Evolutionary conservation across 495 filamentous ascomycete species (phyloP).

Genomic region (Jackrogersella multiformis): DNA sequence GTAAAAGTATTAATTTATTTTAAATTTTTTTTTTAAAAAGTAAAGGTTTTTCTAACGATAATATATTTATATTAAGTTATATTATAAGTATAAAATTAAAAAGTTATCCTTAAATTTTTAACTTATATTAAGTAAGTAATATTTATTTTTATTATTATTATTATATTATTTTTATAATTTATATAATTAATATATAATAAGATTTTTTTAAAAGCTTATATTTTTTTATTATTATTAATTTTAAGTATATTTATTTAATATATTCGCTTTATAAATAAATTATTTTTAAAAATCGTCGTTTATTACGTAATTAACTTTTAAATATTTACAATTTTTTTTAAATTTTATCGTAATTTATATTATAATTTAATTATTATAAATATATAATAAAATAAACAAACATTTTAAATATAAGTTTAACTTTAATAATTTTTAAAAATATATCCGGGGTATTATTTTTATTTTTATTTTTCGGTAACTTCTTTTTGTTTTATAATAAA

Average conservation of each 20-base stretch:
- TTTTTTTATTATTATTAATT: background rate
- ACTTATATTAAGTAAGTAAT: background rate
- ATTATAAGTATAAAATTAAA: background rate
- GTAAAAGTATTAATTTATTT: background rate
- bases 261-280: background rate
- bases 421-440: background rate
- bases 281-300: background rate
- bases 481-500: background rate
- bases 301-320: background rate
- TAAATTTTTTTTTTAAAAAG: background rate
- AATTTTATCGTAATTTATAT: background rate
- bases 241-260: background rate
- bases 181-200: background rate
- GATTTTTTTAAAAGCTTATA: background rate
- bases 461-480: background rate
- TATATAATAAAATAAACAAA: background rate
- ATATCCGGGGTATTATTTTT: background rate
- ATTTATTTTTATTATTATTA: background rate
- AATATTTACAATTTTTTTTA: background rate
- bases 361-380: background rate
- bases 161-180: background rate
- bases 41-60: background rate
- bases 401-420: background rate
- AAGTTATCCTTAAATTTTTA: background rate
- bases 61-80: slow-evolving; percentile 8